phyloP scores from a whole-genome alignment of 2,329 filamentous ascomycete genomes.

The Incumbomyces delicatus region DNA sequence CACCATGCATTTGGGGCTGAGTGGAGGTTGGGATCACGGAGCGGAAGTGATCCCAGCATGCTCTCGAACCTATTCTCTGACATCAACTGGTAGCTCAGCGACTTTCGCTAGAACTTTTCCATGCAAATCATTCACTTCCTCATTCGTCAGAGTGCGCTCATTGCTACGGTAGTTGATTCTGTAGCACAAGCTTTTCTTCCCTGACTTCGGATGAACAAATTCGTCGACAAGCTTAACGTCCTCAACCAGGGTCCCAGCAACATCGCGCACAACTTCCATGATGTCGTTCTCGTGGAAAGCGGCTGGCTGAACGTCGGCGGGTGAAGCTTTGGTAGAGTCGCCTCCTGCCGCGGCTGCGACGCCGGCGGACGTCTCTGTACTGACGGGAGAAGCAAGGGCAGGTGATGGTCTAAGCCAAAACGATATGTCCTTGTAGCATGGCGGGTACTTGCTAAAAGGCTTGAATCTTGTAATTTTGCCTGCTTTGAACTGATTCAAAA shows the following conservation, averaged over 20 bases:
- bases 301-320: conserved; percentile 27
- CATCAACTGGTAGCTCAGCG: conserved; percentile 64
- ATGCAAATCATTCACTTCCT: conserved; percentile 70
- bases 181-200: conserved; percentile 78
- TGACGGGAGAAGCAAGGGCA: conserved; percentile 25
- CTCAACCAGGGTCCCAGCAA: conserved; percentile 76
- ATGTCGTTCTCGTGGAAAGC: conserved; percentile 88
- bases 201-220: conserved; percentile 80
- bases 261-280: conserved; percentile 84
- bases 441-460: conserved; percentile 85
- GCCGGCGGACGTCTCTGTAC: conserved; percentile 32
- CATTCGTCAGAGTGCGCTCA: conserved; percentile 79
- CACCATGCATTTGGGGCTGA: no score
- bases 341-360: conserved; percentile 23
- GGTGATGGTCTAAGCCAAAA: conserved; percentile 64
- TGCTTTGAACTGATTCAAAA: conserved; percentile 68
- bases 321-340: conserved; percentile 29
- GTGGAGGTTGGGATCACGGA: no score
- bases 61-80: conserved; percentile 43
- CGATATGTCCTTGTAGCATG: conserved; percentile 82
- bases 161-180: conserved; percentile 87
- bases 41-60: no score
- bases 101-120: conserved; percentile 55
- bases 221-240: conserved; percentile 76
- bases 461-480: conserved; percentile 55